Evolutionary conservation across 2,329 filamentous ascomycete genomes (phyloP).

Genomic region (Fusarium kyushuense): DNA sequence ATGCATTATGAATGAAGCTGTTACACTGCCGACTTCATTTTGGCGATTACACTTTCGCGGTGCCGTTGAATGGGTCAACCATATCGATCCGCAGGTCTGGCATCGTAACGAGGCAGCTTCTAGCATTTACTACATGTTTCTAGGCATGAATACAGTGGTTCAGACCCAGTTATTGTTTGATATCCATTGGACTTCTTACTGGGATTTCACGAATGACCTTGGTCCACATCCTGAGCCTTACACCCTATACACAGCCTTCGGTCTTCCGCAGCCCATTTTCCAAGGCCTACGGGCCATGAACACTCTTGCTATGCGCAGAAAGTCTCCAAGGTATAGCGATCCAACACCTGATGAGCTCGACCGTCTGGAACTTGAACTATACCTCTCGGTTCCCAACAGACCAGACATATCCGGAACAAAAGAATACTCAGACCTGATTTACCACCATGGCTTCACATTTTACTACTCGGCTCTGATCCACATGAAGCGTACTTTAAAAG

Average conservation of each 20-base stretch:
- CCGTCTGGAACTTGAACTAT: conserved; percentile 40
- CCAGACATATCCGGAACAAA: conserved; percentile 23
- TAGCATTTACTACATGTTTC: conserved; percentile 44
- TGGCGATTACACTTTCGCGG: conserved; percentile 45
- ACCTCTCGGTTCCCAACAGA: conserved; percentile 36
- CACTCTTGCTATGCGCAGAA: conserved; percentile 31
- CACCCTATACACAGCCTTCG: conserved; percentile 31
- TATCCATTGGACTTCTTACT: conserved; percentile 26
- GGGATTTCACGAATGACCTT: conserved; percentile 41
- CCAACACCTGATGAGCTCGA: conserved; percentile 33
- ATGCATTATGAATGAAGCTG: conserved; percentile 45
- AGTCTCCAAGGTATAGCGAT: conserved; percentile 1
- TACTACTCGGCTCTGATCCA: conserved; percentile 45
- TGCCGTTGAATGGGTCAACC: conserved; percentile 46
- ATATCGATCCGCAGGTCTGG: conserved; percentile 45
- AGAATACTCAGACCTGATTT: conserved; percentile 41
- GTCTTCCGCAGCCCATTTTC: conserved; percentile 40
- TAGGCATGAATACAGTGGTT: conserved; percentile 41
- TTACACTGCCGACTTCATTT: conserved; percentile 41
- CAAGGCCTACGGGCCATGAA: conserved; percentile 43
- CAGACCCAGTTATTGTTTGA: conserved; percentile 42
- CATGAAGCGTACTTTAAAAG: conserved; percentile 46
- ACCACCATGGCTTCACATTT: conserved; percentile 43
- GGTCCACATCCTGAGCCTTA: conserved; percentile 42
- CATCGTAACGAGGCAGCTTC: conserved; percentile 40